Evolutionary conservation across 352 stramenopile genomes (phyloP), one percentile per base, ranked within the genome.

Genomic region (Phytopythium vexans): DNA sequence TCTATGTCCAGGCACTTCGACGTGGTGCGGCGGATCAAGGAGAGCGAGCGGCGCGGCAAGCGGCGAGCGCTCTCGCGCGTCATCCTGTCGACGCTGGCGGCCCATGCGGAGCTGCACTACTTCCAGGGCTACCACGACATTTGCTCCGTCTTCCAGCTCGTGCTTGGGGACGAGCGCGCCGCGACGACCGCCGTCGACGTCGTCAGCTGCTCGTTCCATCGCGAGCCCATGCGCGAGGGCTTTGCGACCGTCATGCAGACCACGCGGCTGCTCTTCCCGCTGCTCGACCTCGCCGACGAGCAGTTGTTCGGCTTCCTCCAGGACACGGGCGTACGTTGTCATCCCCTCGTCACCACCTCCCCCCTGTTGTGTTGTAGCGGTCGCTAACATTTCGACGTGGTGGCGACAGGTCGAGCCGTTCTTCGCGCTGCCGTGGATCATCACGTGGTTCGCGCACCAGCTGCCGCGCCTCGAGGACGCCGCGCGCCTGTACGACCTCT

Each of bases 361-460:
- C 80, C 47, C 48, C 60, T 37, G 8, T 52, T 33, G 21, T 27
- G n/a, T 62, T 37, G 40, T 38, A 44, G 5, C 12, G 16, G 27
- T 12, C 41, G 39, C 41, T 70, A 87, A 57, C 66, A 75, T 47
- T 51, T 52, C 21, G 12, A 64, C 40, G 42, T 54, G 27, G 4
- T 11, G 74, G 52, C 53, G 60, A 8, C 57, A 90, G 74, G 93
- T 98, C 58, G 92, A 98, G 66, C 91, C 92, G 14, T 98, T 95
- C 56, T 98, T 98, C 70, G 87, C 81, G 12, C 58, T 98, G 2
- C 83, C 82, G 38, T 98, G 94, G 94, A 77, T 98, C 49, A 92
- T 98, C 51, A 98, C 94, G 35, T 98, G 94, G 92, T 98, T 98
- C 64, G 73, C 86, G 10, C 94, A 98, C 69, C 84, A 98, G 62